Evolutionary conservation across 2,329 filamentous ascomycete genomes (phyloP).

Genomic region (Basipetospora chlamydospora): DNA sequence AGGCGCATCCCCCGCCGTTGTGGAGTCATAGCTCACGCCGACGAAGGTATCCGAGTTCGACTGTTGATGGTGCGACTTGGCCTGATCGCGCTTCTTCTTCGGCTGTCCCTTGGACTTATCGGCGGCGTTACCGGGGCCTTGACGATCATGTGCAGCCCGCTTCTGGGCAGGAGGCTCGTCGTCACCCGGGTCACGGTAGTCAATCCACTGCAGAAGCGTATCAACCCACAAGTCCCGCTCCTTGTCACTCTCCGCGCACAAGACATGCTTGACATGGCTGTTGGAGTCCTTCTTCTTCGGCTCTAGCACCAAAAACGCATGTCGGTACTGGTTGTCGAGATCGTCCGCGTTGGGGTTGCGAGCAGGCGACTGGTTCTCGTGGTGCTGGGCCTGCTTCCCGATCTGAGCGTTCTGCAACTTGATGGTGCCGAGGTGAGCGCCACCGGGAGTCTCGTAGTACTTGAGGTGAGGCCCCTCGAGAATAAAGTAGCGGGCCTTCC

Average conservation of each 20-base stretch:
- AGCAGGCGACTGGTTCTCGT: constrained; percentile 43
- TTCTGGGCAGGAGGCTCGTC: constrained; percentile 25
- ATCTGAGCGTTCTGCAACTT: constrained; percentile 86
- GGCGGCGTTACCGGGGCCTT: constrained; percentile 5
- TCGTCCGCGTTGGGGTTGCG: constrained; percentile 48
- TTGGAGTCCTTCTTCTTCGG: constrained; percentile 91
- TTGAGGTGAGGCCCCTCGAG: constrained; percentile 52
- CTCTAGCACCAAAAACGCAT: constrained; percentile 88
- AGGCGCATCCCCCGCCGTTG: constrained; percentile 35
- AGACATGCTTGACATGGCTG: constrained; percentile 77
- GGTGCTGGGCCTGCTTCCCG: constrained; percentile 52
- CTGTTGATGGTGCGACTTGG: constrained; percentile 20
- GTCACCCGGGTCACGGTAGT: constrained; percentile 50
- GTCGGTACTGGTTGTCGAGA: constrained; percentile 83
- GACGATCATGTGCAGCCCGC: constrained; percentile 1
- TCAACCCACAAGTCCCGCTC: constrained; percentile 94
- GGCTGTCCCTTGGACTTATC: constrained; percentile 1
- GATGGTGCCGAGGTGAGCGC: constrained; percentile 82
- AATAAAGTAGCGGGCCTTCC: constrained; percentile 69
- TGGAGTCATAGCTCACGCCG: constrained; percentile 43
- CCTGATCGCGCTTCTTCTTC: constrained; percentile 18
- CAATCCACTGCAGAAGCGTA: constrained; percentile 75
- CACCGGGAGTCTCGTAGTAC: constrained; percentile 85
- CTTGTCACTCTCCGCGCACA: constrained; percentile 86
- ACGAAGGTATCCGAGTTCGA: constrained; percentile 33